Conservation (phyloP, 2,329 filamentous ascomycete species). For the Sclerotinia sclerotiorum region DNA sequence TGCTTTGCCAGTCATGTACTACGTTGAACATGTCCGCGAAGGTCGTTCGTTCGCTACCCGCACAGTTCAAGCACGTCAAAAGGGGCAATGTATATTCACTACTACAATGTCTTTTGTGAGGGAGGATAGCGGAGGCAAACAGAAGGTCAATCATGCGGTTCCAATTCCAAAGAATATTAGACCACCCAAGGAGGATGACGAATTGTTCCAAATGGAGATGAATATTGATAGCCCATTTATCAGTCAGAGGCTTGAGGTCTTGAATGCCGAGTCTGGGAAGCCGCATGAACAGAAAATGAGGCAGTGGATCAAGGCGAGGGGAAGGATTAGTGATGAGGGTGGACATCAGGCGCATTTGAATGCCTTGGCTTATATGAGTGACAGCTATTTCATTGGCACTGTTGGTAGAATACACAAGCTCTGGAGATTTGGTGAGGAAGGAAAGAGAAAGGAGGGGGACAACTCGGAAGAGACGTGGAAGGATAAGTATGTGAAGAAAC, state of each 20-base stretch:
- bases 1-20: slow-evolving; percentile 85
- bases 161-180: slow-evolving; percentile 53
- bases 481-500: slow-evolving; percentile 49
- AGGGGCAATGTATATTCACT: slow-evolving; percentile 88
- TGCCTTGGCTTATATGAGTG: slow-evolving; percentile 89
- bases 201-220: slow-evolving; percentile 40
- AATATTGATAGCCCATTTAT: slow-evolving; percentile 52
- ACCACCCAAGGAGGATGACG: slow-evolving; percentile 45
- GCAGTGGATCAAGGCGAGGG: slow-evolving; percentile 74
- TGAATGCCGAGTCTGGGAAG: slow-evolving; percentile 51
- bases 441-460: slow-evolving; percentile 7
- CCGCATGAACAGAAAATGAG: slow-evolving; percentile 67
- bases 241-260: slow-evolving; percentile 55
- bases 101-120: slow-evolving; percentile 87
- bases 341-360: slow-evolving; percentile 79
- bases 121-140: slow-evolving; percentile 55
- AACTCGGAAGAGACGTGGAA: slow-evolving; percentile 43
- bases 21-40: slow-evolving; percentile 90
- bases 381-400: slow-evolving; percentile 91
- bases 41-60: slow-evolving; percentile 87
- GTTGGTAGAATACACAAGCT: slow-evolving; percentile 77
- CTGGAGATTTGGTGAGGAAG: slow-evolving; percentile 62
- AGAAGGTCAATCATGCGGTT: slow-evolving; percentile 64
- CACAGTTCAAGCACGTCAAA: slow-evolving; percentile 92
- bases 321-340: slow-evolving; percentile 69